Evolutionary conservation across 1,284 basidiomycete genomes (phyloP), one percentile per base, ranked within the genome.

Genomic region (Sanghuangporus weigelae): DNA sequence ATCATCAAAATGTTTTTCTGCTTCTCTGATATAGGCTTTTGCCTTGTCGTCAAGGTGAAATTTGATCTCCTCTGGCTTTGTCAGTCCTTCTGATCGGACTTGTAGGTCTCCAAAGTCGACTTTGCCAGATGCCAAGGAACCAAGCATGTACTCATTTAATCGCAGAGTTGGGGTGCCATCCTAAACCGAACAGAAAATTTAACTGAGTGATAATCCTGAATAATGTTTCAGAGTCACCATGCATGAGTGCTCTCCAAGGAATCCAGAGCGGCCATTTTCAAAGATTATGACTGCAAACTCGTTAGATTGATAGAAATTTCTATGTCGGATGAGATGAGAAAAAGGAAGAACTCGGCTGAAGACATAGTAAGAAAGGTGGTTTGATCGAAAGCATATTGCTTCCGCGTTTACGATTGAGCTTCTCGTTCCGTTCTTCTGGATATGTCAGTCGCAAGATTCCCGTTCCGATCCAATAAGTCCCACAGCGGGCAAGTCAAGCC

Each of bases 121-220:
- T 75, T 93, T 95, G 70, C 85, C 84, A n/a, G 84, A 79, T 6
- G 86, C 87, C 53, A 98, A 79, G 0, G 90, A 84, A 14, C 86
- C 92, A 50, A 98, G 78, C 61, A 95, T 79, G 75, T 96, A 99
- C 75, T 99, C 96, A 79, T 97, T 98, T 81, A 98, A 77, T 62
- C 96, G 89, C 39, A 98, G 80, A 0, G 96, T 98, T 0, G 96
- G 93, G 0, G 95, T 98, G 53, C 96, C 96, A 72, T 98, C 96
- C 51, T 79, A 50, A n/a, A 26, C 23, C 12, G 19, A 60, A n/a
- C 16, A 59, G 16, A 51, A 23, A 26, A 7, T 36, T 7, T 11
- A 71, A 72, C 72, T 39, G 26, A 26, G 16, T 19, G 50, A 42
- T 44, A 12, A 42, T 7, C 21, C 16, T 46, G 21, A 14, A n/a